Percentiles rank a stretch among this genome's conserved stretches.
Evolutionary conservation across 1,284 basidiomycete genomes (phyloP).

Genomic region (Trametes versicolor): DNA sequence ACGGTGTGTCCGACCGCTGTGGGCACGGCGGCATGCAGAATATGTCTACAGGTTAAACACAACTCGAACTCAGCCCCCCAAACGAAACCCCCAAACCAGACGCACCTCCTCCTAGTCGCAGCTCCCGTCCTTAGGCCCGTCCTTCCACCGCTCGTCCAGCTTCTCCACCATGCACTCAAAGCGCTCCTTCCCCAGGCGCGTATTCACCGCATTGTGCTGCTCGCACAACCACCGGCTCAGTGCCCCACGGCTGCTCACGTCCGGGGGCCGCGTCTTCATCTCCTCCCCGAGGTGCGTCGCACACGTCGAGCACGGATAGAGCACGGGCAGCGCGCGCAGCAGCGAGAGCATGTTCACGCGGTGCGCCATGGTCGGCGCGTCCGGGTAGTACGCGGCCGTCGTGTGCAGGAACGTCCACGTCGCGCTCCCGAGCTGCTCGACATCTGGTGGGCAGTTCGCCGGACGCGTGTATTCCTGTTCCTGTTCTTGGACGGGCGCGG

Average conservation of each 20-base stretch:
- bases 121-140: slow-evolving; percentile 86
- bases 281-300: slow-evolving; percentile 82
- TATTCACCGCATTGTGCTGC: slow-evolving; percentile 92
- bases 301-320: slow-evolving; percentile 91
- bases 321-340: slow-evolving; percentile 76
- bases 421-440: slow-evolving; percentile 85
- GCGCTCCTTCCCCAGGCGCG: slow-evolving; percentile 80
- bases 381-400: slow-evolving; percentile 94
- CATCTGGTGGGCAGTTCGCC: slow-evolving; percentile 86
- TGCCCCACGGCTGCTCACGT: slow-evolving; percentile 72
- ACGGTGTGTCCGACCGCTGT: no score
- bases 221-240: slow-evolving; percentile 90
- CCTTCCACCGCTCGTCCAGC: slow-evolving; percentile 89
- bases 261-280: slow-evolving; percentile 73
- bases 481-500: slow-evolving; percentile 28
- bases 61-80: neutral
- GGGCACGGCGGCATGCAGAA: no score
- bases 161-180: slow-evolving; percentile 81
- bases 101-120: slow-evolving; percentile 67
- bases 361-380: slow-evolving; percentile 73
- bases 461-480: slow-evolving; percentile 51
- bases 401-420: slow-evolving; percentile 98
- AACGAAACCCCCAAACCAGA: neutral
- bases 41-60: no score
- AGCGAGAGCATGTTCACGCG: slow-evolving; percentile 85